Evolutionary conservation across 148 eudicot species (phyloP).

Genomic region (Gaultheria prostrata): DNA sequence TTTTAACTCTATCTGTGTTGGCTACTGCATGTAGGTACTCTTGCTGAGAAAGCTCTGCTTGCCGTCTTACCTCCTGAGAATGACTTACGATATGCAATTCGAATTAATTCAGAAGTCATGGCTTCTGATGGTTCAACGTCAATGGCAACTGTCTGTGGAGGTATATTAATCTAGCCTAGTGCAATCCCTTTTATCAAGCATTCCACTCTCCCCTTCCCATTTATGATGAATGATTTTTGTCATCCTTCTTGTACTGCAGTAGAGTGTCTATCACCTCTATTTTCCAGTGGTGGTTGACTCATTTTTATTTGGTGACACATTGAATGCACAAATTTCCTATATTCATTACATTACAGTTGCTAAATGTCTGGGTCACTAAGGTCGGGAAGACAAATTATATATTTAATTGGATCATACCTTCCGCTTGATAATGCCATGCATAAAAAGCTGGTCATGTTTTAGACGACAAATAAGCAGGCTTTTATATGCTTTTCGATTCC

Average conservation of each 20-base stretch:
- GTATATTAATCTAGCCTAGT: conserved; percentile 35
- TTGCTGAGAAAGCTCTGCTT: conserved; percentile 97
- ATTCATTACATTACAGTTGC: not conserved
- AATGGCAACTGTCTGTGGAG: conserved; percentile 99
- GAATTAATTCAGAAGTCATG: conserved; percentile 97
- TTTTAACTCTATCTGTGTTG: not conserved
- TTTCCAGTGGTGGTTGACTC: not conserved
- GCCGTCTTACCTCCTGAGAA: conserved; percentile 94
- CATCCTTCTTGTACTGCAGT: not conserved
- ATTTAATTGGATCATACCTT: not conserved
- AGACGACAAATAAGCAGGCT: not conserved
- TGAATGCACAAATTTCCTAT: not conserved
- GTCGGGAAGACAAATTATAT: not conserved
- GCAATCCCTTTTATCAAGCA: not conserved
- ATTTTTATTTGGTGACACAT: not conserved
- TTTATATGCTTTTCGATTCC: not conserved
- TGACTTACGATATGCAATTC: conserved; percentile 69
- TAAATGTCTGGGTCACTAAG: not conserved
- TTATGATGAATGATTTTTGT: not conserved
- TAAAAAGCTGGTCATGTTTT: conserved; percentile 8
- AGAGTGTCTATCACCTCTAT: not conserved
- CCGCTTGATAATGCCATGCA: not conserved
- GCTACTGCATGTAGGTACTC: conserved; percentile 62
- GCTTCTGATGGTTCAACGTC: conserved; percentile 99
- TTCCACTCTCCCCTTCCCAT: not conserved